Conservation (phyloP, 495 filamentous ascomycete genomes). For the Saxophila tyrrhenica region DNA sequence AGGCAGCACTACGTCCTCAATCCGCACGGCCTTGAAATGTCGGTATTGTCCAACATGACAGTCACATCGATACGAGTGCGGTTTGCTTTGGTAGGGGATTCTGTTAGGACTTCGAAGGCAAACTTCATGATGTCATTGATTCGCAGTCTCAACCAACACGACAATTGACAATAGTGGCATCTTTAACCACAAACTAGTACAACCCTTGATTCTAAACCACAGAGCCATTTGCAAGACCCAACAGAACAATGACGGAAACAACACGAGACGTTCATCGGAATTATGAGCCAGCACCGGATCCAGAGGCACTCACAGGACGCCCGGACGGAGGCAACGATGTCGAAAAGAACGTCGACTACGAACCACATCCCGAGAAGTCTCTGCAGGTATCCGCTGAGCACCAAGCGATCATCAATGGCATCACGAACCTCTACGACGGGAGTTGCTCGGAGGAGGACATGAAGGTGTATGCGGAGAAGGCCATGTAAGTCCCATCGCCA, state of each 20-base stretch:
- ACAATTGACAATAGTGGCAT: too few relatives aligned
- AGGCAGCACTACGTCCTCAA: too few relatives aligned
- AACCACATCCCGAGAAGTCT: slow-evolving; percentile 33
- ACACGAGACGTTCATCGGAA: neutral
- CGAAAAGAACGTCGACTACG: slow-evolving; percentile 34
- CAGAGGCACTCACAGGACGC: slow-evolving; percentile 25
- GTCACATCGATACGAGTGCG: too few relatives aligned
- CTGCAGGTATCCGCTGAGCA: slow-evolving; percentile 26
- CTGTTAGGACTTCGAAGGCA: too few relatives aligned
- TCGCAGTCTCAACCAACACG: too few relatives aligned
- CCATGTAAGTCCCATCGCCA: slow-evolving; percentile 17
- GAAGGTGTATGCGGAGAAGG: slow-evolving; percentile 36
- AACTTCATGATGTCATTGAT: too few relatives aligned
- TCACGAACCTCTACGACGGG: slow-evolving; percentile 37
- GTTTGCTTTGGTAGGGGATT: too few relatives aligned
- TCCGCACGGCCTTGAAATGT: too few relatives aligned
- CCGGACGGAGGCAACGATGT: slow-evolving; percentile 24
- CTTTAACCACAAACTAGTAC: too few relatives aligned
- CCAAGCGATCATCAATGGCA: slow-evolving; percentile 31
- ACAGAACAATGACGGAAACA: neutral
- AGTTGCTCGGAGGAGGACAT: slow-evolving; percentile 39
- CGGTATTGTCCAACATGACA: too few relatives aligned
- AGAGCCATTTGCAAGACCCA: too few relatives aligned
- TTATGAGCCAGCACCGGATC: slow-evolving; percentile 18
- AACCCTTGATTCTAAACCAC: too few relatives aligned